Evolutionary conservation across 192 early-diverging fungal genomes (phyloP).

Genomic region (Geosiphon pyriformis): DNA sequence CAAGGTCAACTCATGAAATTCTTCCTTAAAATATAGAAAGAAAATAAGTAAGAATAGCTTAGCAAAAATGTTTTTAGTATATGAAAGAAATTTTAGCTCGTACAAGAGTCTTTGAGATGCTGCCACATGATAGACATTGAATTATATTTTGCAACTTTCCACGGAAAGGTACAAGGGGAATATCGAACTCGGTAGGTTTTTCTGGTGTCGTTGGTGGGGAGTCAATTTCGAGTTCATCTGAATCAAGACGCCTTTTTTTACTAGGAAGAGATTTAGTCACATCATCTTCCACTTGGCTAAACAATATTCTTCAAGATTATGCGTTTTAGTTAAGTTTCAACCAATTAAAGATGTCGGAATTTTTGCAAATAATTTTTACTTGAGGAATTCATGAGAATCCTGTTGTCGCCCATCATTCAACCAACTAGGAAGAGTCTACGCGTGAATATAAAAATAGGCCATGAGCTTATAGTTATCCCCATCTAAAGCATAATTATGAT

Average conservation of each 20-base stretch:
- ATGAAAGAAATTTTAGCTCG: neutral
- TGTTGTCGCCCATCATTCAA: constrained; percentile 22
- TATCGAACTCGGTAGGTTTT: neutral
- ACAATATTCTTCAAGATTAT: constrained; percentile 9
- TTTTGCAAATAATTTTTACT: neutral
- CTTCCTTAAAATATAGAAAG: constrained; percentile 1
- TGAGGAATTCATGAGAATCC: constrained; percentile 21
- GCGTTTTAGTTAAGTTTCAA: neutral
- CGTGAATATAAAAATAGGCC: neutral
- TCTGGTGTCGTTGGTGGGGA: neutral
- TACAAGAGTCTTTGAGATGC: constrained; percentile 11
- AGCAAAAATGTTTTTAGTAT: neutral
- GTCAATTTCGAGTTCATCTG: neutral
- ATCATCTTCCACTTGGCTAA: constrained; percentile 18
- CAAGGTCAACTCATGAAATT: constrained; percentile 17
- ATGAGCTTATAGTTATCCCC: too few species aligned
- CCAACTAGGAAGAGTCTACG: constrained; percentile 9
- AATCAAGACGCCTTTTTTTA: neutral
- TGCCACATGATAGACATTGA: constrained; percentile 10
- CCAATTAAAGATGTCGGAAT: neutral
- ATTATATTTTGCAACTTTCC: constrained; percentile 15
- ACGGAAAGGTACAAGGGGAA: constrained; percentile 5
- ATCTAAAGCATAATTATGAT: too few species aligned
- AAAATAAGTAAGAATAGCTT: neutral
- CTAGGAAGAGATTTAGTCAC: neutral